phyloP scores from a whole-genome alignment of 768 basidiomycete species.

The Kwoniella dejecticola region DNA sequence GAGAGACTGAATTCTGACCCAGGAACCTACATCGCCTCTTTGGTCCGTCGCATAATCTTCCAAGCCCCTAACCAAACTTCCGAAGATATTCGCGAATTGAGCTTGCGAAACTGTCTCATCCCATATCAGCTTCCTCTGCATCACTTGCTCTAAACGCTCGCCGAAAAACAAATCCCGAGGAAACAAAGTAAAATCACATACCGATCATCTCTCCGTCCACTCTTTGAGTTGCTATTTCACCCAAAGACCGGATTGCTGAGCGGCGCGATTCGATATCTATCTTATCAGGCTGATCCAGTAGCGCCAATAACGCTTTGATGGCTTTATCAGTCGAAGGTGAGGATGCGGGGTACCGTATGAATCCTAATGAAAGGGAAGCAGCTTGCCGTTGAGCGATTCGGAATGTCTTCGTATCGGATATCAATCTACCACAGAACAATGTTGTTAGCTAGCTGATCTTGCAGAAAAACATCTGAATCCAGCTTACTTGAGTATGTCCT shows the following conservation, averaged over 20 bases:
- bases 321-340: constrained; percentile 15
- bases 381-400: constrained; percentile 39
- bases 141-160: too few species aligned
- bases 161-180: too few species aligned
- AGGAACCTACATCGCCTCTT: constrained; percentile 94
- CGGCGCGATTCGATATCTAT: constrained; percentile 53
- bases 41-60: constrained; percentile 91
- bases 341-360: constrained; percentile 25
- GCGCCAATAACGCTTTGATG: constrained; percentile 31
- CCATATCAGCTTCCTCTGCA: too few species aligned
- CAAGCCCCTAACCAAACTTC: constrained; percentile 67
- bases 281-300: constrained; percentile 35
- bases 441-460: constrained; percentile 3
- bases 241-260: constrained; percentile 37
- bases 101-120: constrained; percentile 6
- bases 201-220: constrained; percentile 9
- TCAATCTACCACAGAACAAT: constrained; percentile 18
- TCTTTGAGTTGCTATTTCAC: constrained; percentile 24
- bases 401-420: constrained; percentile 37
- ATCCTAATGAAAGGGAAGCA: constrained; percentile 43
- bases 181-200: too few species aligned
- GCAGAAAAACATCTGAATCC: too few species aligned
- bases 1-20: constrained; percentile 81
- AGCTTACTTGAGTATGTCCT: constrained; percentile 71
- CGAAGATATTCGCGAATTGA: constrained; percentile 46